Conservation (phyloP, 2,329 filamentous ascomycete species). For the Helotiales sp. region DNA sequence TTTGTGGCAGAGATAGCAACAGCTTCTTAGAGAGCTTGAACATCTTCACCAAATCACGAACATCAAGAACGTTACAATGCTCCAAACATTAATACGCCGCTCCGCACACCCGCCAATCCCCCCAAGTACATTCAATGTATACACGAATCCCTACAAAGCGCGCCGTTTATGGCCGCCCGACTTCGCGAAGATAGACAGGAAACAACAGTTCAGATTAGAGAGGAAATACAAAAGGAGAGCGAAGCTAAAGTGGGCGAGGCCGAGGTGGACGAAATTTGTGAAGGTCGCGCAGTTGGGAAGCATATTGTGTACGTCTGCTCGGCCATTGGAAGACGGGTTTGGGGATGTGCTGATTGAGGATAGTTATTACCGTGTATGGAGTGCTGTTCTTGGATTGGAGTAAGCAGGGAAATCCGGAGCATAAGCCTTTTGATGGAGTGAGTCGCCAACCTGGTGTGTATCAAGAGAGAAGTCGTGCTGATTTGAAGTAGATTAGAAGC, state of each 20-base stretch:
- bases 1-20: constrained; percentile 23
- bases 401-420: constrained; percentile 28
- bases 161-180: constrained; percentile 80
- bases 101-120: constrained; percentile 37
- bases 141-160: constrained; percentile 60
- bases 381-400: constrained; percentile 64
- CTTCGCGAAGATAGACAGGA: constrained; percentile 66
- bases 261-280: constrained; percentile 63
- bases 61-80: constrained; percentile 39
- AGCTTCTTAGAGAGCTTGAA: background rate
- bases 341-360: constrained; percentile 17
- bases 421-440: constrained; percentile 53
- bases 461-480: constrained; percentile 12
- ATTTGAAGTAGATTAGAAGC: constrained; percentile 39
- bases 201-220: constrained; percentile 77
- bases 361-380: constrained; percentile 55
- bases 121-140: constrained; percentile 29
- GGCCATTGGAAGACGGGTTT: background rate
- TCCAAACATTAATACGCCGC: constrained; percentile 47
- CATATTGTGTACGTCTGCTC: constrained; percentile 30
- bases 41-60: background rate
- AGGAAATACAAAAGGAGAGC: constrained; percentile 74
- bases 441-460: constrained; percentile 22
- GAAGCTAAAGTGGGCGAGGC: constrained; percentile 59
- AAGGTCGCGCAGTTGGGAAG: constrained; percentile 58